These are phyloP conservation scores for Globisporangium radiosum DNA, from an alignment of 352 stramenopile genomes.

Conservation along the genomic window DNA sequence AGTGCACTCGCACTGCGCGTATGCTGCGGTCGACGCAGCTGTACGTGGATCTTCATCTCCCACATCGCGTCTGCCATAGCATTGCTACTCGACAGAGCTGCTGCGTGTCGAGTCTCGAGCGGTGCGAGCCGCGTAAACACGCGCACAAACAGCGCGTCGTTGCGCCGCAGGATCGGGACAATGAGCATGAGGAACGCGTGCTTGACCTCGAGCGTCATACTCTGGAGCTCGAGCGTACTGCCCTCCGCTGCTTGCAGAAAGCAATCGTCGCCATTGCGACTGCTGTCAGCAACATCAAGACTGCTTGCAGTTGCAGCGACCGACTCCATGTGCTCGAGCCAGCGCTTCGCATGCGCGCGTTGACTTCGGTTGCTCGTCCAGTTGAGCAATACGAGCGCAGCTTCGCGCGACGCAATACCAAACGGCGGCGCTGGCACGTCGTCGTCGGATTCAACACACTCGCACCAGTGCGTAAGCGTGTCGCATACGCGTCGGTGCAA, in stretches of 20 bases:
- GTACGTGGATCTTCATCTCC: slow-evolving; percentile 63
- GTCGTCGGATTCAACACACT: slow-evolving; percentile 18
- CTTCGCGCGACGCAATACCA: slow-evolving; percentile 47
- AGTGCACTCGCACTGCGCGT: neutral
- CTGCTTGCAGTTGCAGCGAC: neutral
- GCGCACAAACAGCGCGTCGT: slow-evolving; percentile 35
- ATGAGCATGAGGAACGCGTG: slow-evolving; percentile 66
- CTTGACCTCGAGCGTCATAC: slow-evolving; percentile 66
- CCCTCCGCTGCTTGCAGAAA: slow-evolving; percentile 15
- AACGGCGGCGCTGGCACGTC: slow-evolving; percentile 34
- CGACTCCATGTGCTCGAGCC: slow-evolving; percentile 42
- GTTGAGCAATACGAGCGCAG: slow-evolving; percentile 50
- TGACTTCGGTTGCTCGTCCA: slow-evolving; percentile 42
- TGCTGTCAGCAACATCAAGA: neutral
- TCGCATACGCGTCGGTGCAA: slow-evolving; percentile 30
- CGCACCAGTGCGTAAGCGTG: slow-evolving; percentile 40
- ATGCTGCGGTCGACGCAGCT: slow-evolving; percentile 8
- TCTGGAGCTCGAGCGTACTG: slow-evolving; percentile 38
- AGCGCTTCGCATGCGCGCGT: slow-evolving; percentile 25
- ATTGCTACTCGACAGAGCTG: neutral
- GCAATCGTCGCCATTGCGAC: neutral
- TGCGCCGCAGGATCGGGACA: slow-evolving; percentile 57
- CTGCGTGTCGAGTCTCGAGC: neutral
- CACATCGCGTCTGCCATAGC: slow-evolving; percentile 14
- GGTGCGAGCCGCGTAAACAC: slow-evolving; percentile 37